Percentiles rank a stretch among this genome's conserved stretches.
Conservation (phyloP, 257 asterid genomes). For the Marsdenia floribunda region DNA sequence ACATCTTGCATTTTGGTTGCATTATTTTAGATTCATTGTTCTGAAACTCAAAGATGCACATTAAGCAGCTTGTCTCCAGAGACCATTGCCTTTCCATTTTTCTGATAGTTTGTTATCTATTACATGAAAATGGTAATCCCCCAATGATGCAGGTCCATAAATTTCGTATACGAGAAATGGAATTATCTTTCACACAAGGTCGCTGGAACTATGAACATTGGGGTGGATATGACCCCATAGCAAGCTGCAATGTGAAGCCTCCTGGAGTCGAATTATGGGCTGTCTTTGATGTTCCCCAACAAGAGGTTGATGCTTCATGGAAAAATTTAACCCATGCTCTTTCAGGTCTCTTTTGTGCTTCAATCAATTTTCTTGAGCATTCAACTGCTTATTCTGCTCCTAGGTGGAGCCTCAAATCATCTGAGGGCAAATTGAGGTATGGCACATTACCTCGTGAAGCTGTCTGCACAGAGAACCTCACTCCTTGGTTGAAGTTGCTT, state of each 20-base stretch:
- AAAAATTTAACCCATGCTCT: slow-evolving; percentile 91
- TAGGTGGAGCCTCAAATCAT: slow-evolving; percentile 60
- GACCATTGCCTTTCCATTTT: background rate
- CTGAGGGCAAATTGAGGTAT: slow-evolving; percentile 60
- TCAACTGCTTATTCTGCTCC: slow-evolving; percentile 81
- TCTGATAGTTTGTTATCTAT: background rate
- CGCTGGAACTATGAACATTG: slow-evolving; percentile 94
- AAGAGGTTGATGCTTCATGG: slow-evolving; percentile 82
- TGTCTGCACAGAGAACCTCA: slow-evolving; percentile 97
- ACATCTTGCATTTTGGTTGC: background rate
- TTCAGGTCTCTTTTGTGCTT: slow-evolving; percentile 97
- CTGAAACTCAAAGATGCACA: background rate
- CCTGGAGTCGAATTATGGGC: slow-evolving; percentile 99
- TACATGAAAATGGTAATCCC: slow-evolving; percentile 1
- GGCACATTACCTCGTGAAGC: slow-evolving; percentile 99
- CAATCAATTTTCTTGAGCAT: slow-evolving; percentile 90
- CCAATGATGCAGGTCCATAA: slow-evolving; percentile 68
- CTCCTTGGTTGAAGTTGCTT: slow-evolving; percentile 99
- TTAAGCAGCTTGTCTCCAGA: background rate
- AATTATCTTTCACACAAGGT: slow-evolving; percentile 94
- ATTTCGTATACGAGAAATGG: slow-evolving; percentile 81
- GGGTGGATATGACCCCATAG: slow-evolving; percentile 91
- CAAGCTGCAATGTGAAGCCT: slow-evolving; percentile 83
- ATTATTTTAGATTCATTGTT: background rate
- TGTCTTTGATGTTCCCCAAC: slow-evolving; percentile 74